Evolutionary conservation across 2,329 filamentous ascomycete species (phyloP), one percentile per base, ranked within the genome.

Genomic region (Apiospora phragmitis): DNA sequence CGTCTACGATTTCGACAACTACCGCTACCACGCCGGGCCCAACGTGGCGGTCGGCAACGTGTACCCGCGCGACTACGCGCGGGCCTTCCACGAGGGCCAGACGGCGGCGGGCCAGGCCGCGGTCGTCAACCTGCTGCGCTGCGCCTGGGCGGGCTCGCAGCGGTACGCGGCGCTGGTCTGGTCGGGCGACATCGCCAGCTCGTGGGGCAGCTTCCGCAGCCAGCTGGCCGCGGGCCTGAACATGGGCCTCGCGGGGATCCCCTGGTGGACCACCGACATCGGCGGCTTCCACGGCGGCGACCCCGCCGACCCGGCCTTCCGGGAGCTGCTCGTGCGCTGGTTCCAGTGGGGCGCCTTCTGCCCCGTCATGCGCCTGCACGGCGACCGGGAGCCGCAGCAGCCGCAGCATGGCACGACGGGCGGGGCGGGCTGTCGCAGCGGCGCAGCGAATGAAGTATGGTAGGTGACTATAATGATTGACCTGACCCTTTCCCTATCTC

Each of bases 181-280:
- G 91, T 88, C 85, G 68, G 90, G 90, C 18, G 91, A 92, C 75
- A 90, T 92, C 71, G 90, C 90, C 0, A 89, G 86, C 0, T 90
- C 87, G 0, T 92, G 90, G 90, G 79, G 78, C 2, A 88, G 84
- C 35, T 83, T 92, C 66, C 84, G 87, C 4, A 85, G 88, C 71
- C 89, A 92, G 76, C 80, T 92, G 2, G 83, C 88, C 0, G 90
- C 90, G 0, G 90, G 90, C 0, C 80, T 92, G 26, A 90, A 91
- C 76, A 91, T 91, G 87, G 90, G 89, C 0, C 80, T 92, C 5
- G 83, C 89, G 0, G 90, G 90, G 0, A 84, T 92, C 12, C 86
- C 89, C 0, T 92, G 90, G 90, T 92, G 89, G 89, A 92, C 90
- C 0, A 92, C 90, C 0, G 90, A 92, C 74, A 92, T 92, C 68